Evolutionary conservation across 345 rosid species (phyloP), one percentile per base, ranked within the genome.

Genomic region (Salix dunnii): DNA sequence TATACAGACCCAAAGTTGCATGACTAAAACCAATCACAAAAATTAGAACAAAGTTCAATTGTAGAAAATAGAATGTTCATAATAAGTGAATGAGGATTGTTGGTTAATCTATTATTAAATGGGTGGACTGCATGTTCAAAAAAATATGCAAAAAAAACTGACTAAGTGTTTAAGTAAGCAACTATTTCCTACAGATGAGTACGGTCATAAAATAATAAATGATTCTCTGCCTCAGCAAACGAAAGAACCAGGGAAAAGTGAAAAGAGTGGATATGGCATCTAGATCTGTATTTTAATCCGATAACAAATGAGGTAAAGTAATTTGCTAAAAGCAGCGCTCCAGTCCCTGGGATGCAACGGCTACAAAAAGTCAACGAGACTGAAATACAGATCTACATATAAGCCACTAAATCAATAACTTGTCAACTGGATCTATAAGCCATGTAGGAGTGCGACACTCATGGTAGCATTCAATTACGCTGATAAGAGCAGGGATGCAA

Each of bases 1-100:
- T 96, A 73, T 93, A 94, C 38, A 96, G 87, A 71, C 99, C 99
- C 84, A 96, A 78, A 77, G 99, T 94, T 46, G 99, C 99, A 87
- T 96, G 99, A 86, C 99, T 96, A 79, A 36, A 77, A 72, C 80
- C 60, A 40, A 40, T 74, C 66, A 75, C 48, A 82, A 62, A 42
- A 9, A 66, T 43, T 18, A 61, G 70, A 40, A 2, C 14, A 46
- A 23, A 72, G 70, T 67, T 27, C 35, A 77, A 23, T 30, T 28
- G 23, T 46, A 63, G 43, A 73, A 70, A 31, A 5, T 13, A 72
- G 35, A 60, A 46, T 30, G 38, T 16, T 31, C 13, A 31, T 35
- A 25, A 10, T 53, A 63, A 8, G 55, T 61, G 58, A 72, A 46
- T 23, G 73, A 51, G 40, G 31, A 48, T 38, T 0, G 5, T 13